Evolutionary conservation across 78 protist species (phyloP).

Genomic region (Mantamonas sphyraenae): DNA sequence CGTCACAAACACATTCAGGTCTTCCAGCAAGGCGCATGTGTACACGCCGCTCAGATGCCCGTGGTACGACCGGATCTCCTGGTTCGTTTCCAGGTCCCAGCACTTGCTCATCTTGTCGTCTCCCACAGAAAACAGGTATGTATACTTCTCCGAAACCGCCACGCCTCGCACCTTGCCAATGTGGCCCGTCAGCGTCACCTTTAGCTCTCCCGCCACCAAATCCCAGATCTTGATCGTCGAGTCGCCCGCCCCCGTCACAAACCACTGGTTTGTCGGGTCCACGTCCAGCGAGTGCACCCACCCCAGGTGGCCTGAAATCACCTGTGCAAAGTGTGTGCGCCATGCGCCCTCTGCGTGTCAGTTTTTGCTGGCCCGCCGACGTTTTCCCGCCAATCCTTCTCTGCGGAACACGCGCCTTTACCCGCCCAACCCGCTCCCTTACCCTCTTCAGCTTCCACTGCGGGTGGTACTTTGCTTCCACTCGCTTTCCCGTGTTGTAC

Average conservation of each 20-base stretch:
- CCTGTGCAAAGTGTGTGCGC: neutral
- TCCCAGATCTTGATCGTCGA: conserved; percentile 95
- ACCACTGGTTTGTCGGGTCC: conserved; percentile 96
- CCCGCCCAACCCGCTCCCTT: too few species aligned
- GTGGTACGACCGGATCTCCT: conserved; percentile 57
- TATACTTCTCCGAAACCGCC: conserved; percentile 64
- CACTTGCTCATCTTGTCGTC: conserved; percentile 94
- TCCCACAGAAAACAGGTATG: conserved; percentile 93
- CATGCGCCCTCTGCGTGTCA: too few species aligned
- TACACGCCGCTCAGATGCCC: conserved; percentile 93
- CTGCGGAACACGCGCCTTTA: too few species aligned
- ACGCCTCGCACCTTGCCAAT: conserved; percentile 63
- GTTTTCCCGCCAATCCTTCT: too few species aligned
- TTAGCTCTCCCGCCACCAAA: conserved; percentile 82
- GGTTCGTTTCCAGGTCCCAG: conserved; percentile 94
- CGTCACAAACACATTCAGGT: conserved; percentile 37
- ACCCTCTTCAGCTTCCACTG: too few species aligned
- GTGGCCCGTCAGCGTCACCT: conserved; percentile 94
- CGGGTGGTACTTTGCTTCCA: too few species aligned
- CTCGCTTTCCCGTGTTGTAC: too few species aligned
- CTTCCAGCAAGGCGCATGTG: conserved; percentile 51
- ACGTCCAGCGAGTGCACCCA: conserved; percentile 83
- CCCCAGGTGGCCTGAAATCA: conserved; percentile 70
- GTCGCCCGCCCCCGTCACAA: conserved; percentile 89
- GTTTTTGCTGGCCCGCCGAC: too few species aligned